Conservation (phyloP, 2,329 filamentous ascomycete genomes). For the Arthroderma uncinatum region DNA sequence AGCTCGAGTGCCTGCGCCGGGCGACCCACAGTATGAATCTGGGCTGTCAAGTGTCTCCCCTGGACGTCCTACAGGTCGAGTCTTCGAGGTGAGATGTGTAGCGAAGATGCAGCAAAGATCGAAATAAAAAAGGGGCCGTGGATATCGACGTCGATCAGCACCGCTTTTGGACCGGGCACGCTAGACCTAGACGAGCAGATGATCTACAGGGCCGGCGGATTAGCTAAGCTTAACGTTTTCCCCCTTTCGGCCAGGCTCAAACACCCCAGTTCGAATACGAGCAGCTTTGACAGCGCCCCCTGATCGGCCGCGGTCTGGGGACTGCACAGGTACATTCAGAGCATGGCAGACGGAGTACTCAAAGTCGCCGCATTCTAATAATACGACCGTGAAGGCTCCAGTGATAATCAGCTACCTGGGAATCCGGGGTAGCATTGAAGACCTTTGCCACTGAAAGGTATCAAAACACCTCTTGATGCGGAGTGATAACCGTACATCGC, state of each 20-base stretch:
- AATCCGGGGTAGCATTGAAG: not conserved
- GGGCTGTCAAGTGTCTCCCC: not conserved
- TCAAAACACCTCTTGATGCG: not conserved
- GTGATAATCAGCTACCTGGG: not conserved
- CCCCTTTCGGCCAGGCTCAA: not conserved
- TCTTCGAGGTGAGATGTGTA: not conserved
- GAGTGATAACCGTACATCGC: not conserved
- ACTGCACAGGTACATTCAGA: not conserved
- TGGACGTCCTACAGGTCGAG: not conserved
- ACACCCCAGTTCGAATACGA: not conserved
- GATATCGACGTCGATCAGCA: not conserved
- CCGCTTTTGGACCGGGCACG: not conserved
- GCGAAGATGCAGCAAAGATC: not conserved
- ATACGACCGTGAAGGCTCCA: not conserved
- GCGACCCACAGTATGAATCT: not conserved
- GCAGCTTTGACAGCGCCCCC: not conserved
- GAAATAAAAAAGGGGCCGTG: not conserved
- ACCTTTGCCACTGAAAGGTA: not conserved
- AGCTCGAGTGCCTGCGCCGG: not conserved
- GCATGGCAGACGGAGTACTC: not conserved
- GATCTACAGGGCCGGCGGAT: not conserved
- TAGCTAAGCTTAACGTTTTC: not conserved
- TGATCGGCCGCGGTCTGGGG: too few relatives aligned
- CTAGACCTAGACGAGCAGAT: not conserved
- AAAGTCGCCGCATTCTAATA: not conserved